Percentiles rank a stretch among this genome's conserved stretches.
phyloP scores from a whole-genome alignment of 176 grass and related monocot species.

The Saccharum spontaneum region DNA sequence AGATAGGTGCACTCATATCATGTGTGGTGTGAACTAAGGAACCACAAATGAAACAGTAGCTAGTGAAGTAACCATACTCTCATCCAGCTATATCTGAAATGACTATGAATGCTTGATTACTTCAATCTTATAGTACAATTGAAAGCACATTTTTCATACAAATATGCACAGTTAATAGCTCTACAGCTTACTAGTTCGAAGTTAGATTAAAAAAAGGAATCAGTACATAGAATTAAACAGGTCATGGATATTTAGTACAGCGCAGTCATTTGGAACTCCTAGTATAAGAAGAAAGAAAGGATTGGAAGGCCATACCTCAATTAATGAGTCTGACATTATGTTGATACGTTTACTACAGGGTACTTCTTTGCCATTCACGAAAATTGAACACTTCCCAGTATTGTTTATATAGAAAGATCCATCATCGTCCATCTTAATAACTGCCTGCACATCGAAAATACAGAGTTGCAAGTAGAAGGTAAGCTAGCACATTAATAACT shows the following conservation, averaged over 20 bases:
- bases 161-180: background rate
- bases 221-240: background rate
- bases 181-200: background rate
- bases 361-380: constrained; percentile 86
- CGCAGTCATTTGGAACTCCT: background rate
- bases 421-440: constrained; percentile 69
- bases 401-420: constrained; percentile 73
- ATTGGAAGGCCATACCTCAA: constrained; percentile 59
- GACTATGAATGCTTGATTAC: background rate
- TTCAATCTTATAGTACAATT: background rate
- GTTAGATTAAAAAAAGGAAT: background rate
- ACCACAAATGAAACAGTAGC: background rate
- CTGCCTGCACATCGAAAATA: constrained; percentile 43
- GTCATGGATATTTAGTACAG: background rate
- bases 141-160: background rate
- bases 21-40: background rate
- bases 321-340: constrained; percentile 63
- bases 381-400: constrained; percentile 63
- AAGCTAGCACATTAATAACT: background rate
- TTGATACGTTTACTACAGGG: constrained; percentile 45
- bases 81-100: constrained; percentile 22
- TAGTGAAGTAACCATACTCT: background rate
- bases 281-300: background rate
- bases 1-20: background rate
- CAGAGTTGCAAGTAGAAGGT: background rate